phyloP scores from a whole-genome alignment of 2,329 filamentous ascomycete genomes.

The Metarhizium anisopliae region DNA sequence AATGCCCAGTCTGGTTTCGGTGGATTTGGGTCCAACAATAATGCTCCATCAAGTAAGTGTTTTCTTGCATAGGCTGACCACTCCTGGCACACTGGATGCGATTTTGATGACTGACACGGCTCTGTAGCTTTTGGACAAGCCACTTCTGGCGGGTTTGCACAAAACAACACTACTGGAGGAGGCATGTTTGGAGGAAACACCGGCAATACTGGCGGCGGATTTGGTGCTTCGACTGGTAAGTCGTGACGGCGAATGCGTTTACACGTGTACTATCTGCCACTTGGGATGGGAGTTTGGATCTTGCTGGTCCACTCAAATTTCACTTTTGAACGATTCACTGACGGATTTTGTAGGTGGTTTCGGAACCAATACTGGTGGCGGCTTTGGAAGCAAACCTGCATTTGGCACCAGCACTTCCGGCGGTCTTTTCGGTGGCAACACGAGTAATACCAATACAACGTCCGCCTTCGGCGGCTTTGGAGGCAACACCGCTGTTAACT shows the following conservation, averaged over 20 bases:
- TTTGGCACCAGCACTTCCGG: conserved; percentile 38
- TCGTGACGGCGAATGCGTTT: conserved; percentile 7
- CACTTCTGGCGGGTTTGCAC: conserved; percentile 34
- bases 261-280: conserved; percentile 6
- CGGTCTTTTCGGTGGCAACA: conserved; percentile 37
- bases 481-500: conserved; percentile 20
- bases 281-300: not conserved
- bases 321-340: not conserved
- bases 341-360: conserved; percentile 23
- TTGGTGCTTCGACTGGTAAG: conserved; percentile 27
- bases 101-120: conserved; percentile 15
- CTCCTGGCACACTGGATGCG: conserved; percentile 7
- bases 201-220: conserved; percentile 21
- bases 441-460: conserved; percentile 17
- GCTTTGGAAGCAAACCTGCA: conserved; percentile 39
- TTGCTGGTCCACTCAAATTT: not conserved
- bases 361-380: conserved; percentile 24
- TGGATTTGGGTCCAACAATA: conserved; percentile 42
- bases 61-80: not conserved
- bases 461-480: conserved; percentile 34
- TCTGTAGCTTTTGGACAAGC: conserved; percentile 24
- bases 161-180: conserved; percentile 23
- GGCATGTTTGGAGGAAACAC: conserved; percentile 35
- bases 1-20: conserved; percentile 43
- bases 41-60: conserved; percentile 43